Conservation (phyloP, 257 asterid genomes). For the Forsythia suspensa region DNA sequence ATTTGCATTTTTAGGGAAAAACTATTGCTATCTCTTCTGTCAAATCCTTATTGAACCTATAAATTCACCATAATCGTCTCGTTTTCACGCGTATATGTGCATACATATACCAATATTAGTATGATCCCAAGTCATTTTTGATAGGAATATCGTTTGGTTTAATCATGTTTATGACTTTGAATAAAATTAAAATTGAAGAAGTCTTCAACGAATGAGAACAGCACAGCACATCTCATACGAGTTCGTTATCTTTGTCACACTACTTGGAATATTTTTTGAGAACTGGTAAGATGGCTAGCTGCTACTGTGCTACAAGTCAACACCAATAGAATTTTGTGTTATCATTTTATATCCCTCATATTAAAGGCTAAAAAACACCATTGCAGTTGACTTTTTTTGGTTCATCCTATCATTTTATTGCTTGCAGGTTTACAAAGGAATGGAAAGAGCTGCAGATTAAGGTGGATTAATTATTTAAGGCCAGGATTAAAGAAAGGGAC, state of each 20-base stretch:
- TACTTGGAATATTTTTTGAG: constrained; percentile 9
- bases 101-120: not conserved
- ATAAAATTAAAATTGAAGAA: not conserved
- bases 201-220: constrained; percentile 19
- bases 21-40: not conserved
- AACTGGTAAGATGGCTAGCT: constrained; percentile 16
- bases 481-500: constrained; percentile 80
- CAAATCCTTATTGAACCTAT: not conserved
- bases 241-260: not conserved
- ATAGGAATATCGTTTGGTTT: not conserved
- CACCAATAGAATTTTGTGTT: constrained; percentile 15
- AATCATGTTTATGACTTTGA: constrained; percentile 28
- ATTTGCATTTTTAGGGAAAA: too few species aligned
- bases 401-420: constrained; percentile 3
- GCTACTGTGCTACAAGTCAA: constrained; percentile 14
- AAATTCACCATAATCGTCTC: not conserved
- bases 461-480: constrained; percentile 86
- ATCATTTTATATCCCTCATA: not conserved
- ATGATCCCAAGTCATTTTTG: not conserved
- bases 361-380: not conserved
- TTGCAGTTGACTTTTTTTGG: not conserved
- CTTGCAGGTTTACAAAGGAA: constrained; percentile 73
- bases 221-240: constrained; percentile 6
- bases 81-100: not conserved
- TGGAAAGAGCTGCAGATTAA: constrained; percentile 87